Evolutionary conservation across 1,284 basidiomycete species (phyloP).

Genomic region (Cryptococcus amylolentus): DNA sequence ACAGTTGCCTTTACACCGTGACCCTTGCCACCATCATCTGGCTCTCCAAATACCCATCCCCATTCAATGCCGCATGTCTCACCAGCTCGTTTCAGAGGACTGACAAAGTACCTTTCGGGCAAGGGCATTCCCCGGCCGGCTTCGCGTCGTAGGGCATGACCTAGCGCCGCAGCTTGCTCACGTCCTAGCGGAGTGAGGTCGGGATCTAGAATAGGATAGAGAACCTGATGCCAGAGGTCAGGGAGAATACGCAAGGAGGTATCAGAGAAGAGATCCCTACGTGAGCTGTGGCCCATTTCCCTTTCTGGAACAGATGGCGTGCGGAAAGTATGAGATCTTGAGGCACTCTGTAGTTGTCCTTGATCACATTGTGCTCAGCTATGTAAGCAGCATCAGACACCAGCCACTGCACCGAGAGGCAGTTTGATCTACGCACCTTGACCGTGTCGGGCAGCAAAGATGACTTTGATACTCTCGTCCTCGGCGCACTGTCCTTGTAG

Average conservation of each 20-base stretch:
- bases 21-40: constrained; percentile 1
- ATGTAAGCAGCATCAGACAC: not conserved
- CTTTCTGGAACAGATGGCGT: not conserved
- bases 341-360: constrained; percentile 17
- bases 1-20: constrained; percentile 24
- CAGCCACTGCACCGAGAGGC: not conserved
- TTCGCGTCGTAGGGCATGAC: constrained; percentile 21
- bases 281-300: not conserved
- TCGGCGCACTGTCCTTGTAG: constrained; percentile 12
- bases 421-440: constrained; percentile 20
- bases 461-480: constrained; percentile 29
- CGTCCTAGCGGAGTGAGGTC: constrained; percentile 23
- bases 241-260: not conserved
- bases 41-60: constrained; percentile 24
- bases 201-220: constrained; percentile 28
- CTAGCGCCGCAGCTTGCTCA: constrained; percentile 23
- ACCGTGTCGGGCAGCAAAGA: constrained; percentile 35
- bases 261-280: not conserved
- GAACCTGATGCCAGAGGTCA: constrained; percentile 14
- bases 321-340: constrained; percentile 7
- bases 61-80: constrained; percentile 36
- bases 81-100: constrained; percentile 31
- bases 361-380: constrained; percentile 35
- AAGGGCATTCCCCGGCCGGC: constrained; percentile 25
- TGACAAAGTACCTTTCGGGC: constrained; percentile 28